Conservation (phyloP, 768 basidiomycete species). For the Lentinula edodes region DNA sequence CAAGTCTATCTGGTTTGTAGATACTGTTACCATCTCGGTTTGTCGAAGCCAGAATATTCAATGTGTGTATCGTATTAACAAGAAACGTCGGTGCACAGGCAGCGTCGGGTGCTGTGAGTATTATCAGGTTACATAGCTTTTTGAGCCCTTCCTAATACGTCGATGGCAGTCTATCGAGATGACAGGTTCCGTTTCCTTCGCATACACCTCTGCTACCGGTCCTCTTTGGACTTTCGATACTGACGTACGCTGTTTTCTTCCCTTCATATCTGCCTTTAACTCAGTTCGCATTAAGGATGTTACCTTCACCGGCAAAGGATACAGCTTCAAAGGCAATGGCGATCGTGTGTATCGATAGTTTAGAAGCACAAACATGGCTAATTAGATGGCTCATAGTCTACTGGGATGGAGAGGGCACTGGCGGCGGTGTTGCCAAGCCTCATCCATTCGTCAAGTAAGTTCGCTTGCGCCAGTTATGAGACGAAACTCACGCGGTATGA, state of each 20-base stretch:
- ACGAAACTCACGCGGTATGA: background rate
- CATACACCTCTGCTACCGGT: slow-evolving; percentile 1
- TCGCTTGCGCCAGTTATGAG: background rate
- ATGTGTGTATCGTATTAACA: background rate
- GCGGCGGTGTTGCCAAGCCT: slow-evolving; percentile 15
- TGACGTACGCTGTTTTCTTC: background rate
- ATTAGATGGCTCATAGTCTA: background rate
- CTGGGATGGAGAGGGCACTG: slow-evolving; percentile 20
- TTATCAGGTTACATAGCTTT: background rate
- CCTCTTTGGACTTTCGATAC: slow-evolving; percentile 5
- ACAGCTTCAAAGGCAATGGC: background rate
- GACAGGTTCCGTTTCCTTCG: slow-evolving; percentile 3
- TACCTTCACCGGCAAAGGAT: background rate
- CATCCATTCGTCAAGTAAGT: slow-evolving; percentile 5
- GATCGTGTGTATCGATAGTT: background rate
- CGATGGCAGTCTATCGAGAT: background rate
- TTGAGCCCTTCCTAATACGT: background rate
- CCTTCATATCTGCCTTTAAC: no score
- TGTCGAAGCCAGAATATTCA: background rate
- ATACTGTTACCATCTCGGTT: slow-evolving; percentile 3
- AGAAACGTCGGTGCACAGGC: background rate
- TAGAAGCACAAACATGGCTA: background rate
- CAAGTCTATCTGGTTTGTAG: background rate
- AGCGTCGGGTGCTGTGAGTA: background rate
- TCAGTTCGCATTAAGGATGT: background rate